phyloP scores from a whole-genome alignment of 73 alveolate species.

The Blepharisma stoltei region DNA sequence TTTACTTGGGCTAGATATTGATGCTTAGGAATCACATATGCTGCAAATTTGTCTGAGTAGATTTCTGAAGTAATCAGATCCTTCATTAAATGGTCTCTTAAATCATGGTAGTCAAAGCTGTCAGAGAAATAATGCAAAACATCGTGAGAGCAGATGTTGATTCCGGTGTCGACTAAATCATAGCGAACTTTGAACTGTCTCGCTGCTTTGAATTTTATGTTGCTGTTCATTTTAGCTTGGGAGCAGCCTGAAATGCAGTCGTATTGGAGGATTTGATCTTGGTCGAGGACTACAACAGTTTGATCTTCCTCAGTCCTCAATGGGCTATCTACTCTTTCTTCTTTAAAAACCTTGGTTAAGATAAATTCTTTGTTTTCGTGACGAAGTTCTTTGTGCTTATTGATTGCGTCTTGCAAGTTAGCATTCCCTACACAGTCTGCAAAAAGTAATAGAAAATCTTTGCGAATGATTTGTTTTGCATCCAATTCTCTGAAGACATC shows the following conservation, averaged over 20 bases:
- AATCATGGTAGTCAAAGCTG: conserved; percentile 10
- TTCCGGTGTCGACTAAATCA: conserved; percentile 12
- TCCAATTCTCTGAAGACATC: conserved; percentile 8
- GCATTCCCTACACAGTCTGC: conserved; percentile 25
- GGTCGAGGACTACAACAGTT: neutral
- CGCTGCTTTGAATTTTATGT: neutral
- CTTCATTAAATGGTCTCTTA: conserved; percentile 23
- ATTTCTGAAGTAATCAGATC: conserved; percentile 23
- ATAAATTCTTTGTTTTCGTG: conserved; percentile 4
- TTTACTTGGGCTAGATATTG: neutral
- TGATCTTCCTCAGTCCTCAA: conserved; percentile 20
- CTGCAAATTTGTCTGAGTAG: conserved; percentile 3
- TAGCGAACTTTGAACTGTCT: conserved; percentile 9
- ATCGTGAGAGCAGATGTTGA: conserved; percentile 15
- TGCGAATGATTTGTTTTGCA: neutral
- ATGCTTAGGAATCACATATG: conserved; percentile 21
- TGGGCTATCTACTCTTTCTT: conserved; percentile 7
- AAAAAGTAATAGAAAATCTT: neutral
- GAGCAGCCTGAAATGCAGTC: neutral
- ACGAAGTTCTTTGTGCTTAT: neutral
- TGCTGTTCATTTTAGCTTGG: neutral
- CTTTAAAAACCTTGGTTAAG: neutral
- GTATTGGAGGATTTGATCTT: conserved; percentile 1
- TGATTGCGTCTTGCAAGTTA: conserved; percentile 9
- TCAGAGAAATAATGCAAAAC: conserved; percentile 7